These are phyloP conservation scores for Kandelia obovata DNA, from an alignment of 345 rosid species.

Conservation along the genomic window DNA sequence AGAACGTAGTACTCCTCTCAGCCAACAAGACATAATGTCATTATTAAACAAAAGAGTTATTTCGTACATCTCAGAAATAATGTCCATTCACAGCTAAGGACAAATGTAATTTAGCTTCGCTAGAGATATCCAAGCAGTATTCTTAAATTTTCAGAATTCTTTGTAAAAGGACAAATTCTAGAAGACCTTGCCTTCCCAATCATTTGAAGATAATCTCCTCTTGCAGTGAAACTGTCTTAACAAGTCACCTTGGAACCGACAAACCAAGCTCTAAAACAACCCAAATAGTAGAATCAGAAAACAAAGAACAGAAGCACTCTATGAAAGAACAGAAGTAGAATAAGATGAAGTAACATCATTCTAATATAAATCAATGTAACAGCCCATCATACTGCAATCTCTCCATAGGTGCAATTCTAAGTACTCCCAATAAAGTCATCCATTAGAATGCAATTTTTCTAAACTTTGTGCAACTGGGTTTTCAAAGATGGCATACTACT, in stretches of 20 bases:
- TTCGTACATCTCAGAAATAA: constrained; percentile 17
- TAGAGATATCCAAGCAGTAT: constrained; percentile 23
- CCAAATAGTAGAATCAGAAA: constrained; percentile 29
- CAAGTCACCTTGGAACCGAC: constrained; percentile 83
- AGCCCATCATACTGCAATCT: background rate
- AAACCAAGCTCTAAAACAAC: constrained; percentile 65
- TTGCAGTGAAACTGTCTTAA: constrained; percentile 21
- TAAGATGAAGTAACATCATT: background rate
- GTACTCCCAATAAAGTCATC: background rate
- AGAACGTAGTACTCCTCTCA: too few relatives aligned
- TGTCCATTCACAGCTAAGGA: background rate
- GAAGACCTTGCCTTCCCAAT: constrained; percentile 25
- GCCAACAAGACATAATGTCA: background rate
- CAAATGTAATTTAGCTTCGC: background rate
- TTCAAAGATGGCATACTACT: background rate
- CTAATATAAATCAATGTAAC: background rate
- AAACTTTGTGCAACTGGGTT: constrained; percentile 1
- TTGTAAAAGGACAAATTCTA: constrained; percentile 13
- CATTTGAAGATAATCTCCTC: constrained; percentile 21
- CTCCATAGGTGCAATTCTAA: background rate
- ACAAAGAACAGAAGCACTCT: background rate
- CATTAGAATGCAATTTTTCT: background rate
- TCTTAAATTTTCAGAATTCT: constrained; percentile 14
- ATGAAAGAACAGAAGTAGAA: background rate
- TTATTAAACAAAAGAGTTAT: background rate